These are phyloP conservation scores for Microsporum audouinii DNA, from an alignment of 2,329 filamentous ascomycete genomes.

Conservation along the genomic window DNA sequence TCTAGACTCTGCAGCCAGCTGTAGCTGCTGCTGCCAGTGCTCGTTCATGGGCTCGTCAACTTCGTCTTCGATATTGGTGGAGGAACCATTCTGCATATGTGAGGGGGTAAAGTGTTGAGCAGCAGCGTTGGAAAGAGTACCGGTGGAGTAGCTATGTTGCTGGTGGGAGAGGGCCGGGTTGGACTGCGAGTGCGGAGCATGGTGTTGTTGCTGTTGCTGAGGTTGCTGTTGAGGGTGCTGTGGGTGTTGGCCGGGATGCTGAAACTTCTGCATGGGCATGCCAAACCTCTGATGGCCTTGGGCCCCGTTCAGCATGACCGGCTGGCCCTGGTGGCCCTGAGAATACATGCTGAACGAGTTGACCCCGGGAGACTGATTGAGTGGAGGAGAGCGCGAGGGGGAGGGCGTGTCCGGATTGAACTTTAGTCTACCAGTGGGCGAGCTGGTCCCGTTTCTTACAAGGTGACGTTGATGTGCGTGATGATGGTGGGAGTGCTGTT, in stretches of 20 bases:
- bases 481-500: slow-evolving; percentile 24
- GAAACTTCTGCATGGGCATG: slow-evolving; percentile 40
- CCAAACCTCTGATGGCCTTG: slow-evolving; percentile 39
- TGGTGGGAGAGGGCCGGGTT: slow-evolving; percentile 38
- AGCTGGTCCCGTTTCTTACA: slow-evolving; percentile 36
- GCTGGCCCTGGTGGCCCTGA: slow-evolving; percentile 38
- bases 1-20: slow-evolving; percentile 62
- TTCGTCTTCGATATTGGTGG: slow-evolving; percentile 44
- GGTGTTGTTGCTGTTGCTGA: slow-evolving; percentile 27
- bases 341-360: slow-evolving; percentile 39
- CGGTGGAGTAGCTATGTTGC: slow-evolving; percentile 35
- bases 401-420: slow-evolving; percentile 39
- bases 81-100: slow-evolving; percentile 50
- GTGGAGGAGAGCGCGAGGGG: slow-evolving; percentile 37
- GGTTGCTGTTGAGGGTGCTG: slow-evolving; percentile 32
- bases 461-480: slow-evolving; percentile 34
- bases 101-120: slow-evolving; percentile 48
- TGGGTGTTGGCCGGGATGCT: slow-evolving; percentile 36
- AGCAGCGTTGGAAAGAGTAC: slow-evolving; percentile 31
- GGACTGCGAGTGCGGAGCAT: slow-evolving; percentile 33
- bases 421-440: slow-evolving; percentile 35
- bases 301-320: slow-evolving; percentile 41
- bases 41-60: slow-evolving; percentile 49
- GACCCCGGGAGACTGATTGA: slow-evolving; percentile 32
- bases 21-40: slow-evolving; percentile 82